Evolutionary conservation across 1,284 basidiomycete species (phyloP), one percentile per base, ranked within the genome.

Genomic region (Papiliotrema laurentii): DNA sequence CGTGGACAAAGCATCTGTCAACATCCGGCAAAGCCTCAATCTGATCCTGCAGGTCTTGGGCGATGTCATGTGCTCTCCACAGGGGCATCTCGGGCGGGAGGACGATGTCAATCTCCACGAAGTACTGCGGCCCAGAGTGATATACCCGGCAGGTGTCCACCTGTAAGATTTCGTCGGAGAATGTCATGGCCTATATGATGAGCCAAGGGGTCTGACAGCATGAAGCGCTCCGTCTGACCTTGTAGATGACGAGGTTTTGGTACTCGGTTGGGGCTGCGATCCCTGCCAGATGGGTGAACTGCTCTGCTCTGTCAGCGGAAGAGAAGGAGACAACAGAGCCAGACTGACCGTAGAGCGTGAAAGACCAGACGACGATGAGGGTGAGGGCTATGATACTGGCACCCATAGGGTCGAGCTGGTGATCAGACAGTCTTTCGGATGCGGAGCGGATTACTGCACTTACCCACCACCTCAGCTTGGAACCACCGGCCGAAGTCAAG

Each of bases 31-130:
- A 76, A 19, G 83, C 81, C 70, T 98, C 94, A 43, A 98, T 83
- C 75, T 89, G 89, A 72, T 97, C 92, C 69, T 97, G 93, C 24
- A 97, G 76, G 47, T 86, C 82, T 73, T 97, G 93, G 46, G 86
- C 85, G 51, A 96, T 73, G 71, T 97, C 93, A 71, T 97, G 93
- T 16, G 92, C 88, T 66, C 87, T 84, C 84, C 86, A 89, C 1
- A 97, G 75, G 0, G 91, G 89, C 36, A 91, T 96, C 53, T 84
- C 82, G 4, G 85, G 86, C 58, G 85, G 80, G 83, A 98, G 89
- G 22, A 97, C 93, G 46, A 97, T 83, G 71, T 97, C 94, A 9
- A 97, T 81, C 40, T 97, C 93, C 41, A 97, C 92, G 64, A 91
- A 88, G 66, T 90, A 94, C 51, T 90, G 80, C 74, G 90, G 74